Evolutionary conservation across 2,329 filamentous ascomycete genomes (phyloP).

Genomic region (Exophiala alcalophila): DNA sequence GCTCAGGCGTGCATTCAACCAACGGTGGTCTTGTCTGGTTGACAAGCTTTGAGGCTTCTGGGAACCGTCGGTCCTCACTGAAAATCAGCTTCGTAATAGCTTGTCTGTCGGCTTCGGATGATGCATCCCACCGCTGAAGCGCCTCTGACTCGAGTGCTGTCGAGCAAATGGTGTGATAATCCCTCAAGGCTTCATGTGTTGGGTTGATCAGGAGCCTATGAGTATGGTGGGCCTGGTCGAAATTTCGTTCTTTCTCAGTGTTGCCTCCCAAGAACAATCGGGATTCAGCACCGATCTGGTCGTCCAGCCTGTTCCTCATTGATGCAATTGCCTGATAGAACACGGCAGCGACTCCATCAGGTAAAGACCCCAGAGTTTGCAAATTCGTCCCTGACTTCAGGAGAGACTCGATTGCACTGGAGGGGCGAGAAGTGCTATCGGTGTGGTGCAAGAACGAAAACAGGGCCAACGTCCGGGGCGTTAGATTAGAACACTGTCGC

Average conservation of each 20-base stretch:
- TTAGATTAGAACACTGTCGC: slow-evolving; percentile 11
- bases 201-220: slow-evolving; percentile 9
- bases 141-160: slow-evolving; percentile 48
- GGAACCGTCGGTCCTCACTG: slow-evolving; percentile 82
- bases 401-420: slow-evolving; percentile 10
- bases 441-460: slow-evolving; percentile 12
- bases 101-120: slow-evolving; percentile 78
- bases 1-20: slow-evolving; percentile 71
- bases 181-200: slow-evolving; percentile 64
- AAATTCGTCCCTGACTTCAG: slow-evolving; percentile 58
- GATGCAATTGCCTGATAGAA: slow-evolving; percentile 74
- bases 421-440: slow-evolving; percentile 1
- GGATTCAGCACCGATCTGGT: not conserved
- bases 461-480: slow-evolving; percentile 19
- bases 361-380: slow-evolving; percentile 72
- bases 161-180: slow-evolving; percentile 72
- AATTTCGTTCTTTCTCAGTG: not conserved
- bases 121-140: slow-evolving; percentile 66
- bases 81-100: slow-evolving; percentile 83
- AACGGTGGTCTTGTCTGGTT: slow-evolving; percentile 78
- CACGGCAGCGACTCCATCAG: slow-evolving; percentile 76
- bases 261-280: slow-evolving; percentile 1
- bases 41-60: slow-evolving; percentile 80
- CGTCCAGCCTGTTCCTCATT: slow-evolving; percentile 6
- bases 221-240: slow-evolving; percentile 1